These are phyloP conservation scores for Bryopsis sp. DNA, from an alignment of 139 green algal species.

Conservation along the genomic window DNA sequence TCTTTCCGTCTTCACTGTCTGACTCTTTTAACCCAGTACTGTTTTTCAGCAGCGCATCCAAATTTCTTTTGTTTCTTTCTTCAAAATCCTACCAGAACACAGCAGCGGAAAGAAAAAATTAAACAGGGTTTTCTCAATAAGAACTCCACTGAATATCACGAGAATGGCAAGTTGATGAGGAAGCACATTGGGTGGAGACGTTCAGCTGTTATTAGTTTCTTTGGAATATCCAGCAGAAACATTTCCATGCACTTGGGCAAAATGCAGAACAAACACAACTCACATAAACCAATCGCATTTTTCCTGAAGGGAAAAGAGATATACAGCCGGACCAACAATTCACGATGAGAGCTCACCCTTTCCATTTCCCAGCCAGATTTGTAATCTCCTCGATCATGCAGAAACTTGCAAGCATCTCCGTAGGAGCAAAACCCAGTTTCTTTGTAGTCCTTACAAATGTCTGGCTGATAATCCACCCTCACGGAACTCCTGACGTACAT, in stretches of 20 bases:
- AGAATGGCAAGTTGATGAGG: too few relatives aligned
- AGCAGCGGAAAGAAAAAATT: slow-evolving; percentile 24
- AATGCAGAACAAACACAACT: too few relatives aligned
- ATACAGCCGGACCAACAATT: background rate
- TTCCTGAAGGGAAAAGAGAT: too few relatives aligned
- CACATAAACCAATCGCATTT: too few relatives aligned
- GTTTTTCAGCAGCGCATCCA: slow-evolving; percentile 42
- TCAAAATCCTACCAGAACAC: slow-evolving; percentile 76
- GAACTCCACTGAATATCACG: too few relatives aligned
- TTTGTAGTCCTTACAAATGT: slow-evolving; percentile 99
- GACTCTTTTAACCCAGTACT: slow-evolving; percentile 30
- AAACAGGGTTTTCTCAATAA: too few relatives aligned
- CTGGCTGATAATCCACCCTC: slow-evolving; percentile 93
- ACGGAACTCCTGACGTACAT: slow-evolving; percentile 35
- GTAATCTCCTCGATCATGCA: slow-evolving; percentile 98
- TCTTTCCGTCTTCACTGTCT: slow-evolving; percentile 46
- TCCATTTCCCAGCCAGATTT: slow-evolving; percentile 92
- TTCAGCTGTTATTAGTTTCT: too few relatives aligned
- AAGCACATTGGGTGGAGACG: too few relatives aligned
- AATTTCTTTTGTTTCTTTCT: slow-evolving; percentile 74
- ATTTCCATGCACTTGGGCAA: too few relatives aligned
- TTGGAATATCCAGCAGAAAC: too few relatives aligned
- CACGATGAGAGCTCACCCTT: slow-evolving; percentile 31
- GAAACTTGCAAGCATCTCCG: slow-evolving; percentile 97
- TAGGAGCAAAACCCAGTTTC: slow-evolving; percentile 94